phyloP scores from a whole-genome alignment of 331 rosid genomes.

The Rhamnella rubrinervis region DNA sequence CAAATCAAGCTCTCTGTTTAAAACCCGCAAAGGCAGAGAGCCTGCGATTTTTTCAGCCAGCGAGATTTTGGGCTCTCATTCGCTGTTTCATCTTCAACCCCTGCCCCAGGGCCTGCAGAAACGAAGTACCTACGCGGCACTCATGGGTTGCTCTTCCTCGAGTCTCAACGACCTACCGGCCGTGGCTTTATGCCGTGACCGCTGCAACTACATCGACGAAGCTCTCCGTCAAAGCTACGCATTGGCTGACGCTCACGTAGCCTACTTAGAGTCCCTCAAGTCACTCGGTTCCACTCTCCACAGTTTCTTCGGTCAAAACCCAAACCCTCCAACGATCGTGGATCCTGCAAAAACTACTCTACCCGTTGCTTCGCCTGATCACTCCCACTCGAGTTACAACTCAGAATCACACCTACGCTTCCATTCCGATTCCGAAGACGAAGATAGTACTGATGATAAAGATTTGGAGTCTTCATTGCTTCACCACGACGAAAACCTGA shows the following conservation, averaged over 20 bases:
- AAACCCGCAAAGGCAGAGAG: not conserved
- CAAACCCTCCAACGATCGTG: not conserved
- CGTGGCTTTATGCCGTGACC: conserved; percentile 83
- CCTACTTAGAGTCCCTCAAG: conserved; percentile 63
- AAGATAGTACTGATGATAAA: conserved; percentile 12
- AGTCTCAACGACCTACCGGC: conserved; percentile 66
- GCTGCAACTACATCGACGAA: conserved; percentile 63
- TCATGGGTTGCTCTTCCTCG: conserved; percentile 81
- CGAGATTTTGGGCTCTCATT: not conserved
- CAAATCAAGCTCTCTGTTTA: not conserved
- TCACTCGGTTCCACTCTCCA: conserved; percentile 53
- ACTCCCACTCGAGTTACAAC: conserved; percentile 33
- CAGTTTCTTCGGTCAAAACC: conserved; percentile 40
- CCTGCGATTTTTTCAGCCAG: not conserved
- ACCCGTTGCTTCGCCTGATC: not conserved
- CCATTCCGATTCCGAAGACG: conserved; percentile 46
- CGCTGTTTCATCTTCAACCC: not conserved
- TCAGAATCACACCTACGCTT: conserved; percentile 32
- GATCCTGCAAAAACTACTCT: conserved; percentile 8
- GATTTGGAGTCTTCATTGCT: conserved; percentile 19
- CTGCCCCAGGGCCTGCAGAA: not conserved
- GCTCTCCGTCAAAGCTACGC: conserved; percentile 57
- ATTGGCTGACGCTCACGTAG: conserved; percentile 69
- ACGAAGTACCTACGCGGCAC: not conserved
- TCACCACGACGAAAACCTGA: conserved; percentile 10